phyloP scores from a whole-genome alignment of 163 green algal genomes.

The Chlamydomonas reinhardtii region DNA sequence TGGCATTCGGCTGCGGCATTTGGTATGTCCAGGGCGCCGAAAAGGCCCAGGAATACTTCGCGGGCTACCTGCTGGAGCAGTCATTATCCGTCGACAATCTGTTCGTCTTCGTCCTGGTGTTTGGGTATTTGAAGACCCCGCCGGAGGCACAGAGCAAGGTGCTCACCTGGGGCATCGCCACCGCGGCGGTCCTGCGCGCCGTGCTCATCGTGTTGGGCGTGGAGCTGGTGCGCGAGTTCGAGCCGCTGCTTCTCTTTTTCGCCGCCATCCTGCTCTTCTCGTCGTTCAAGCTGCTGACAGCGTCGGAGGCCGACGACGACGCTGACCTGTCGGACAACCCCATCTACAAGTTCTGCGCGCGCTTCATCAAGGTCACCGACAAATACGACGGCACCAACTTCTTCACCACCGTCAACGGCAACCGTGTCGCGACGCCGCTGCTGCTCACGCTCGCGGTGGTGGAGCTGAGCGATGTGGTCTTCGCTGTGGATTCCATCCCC shows the following conservation, averaged over 20 bases:
- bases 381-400: conserved; percentile 94
- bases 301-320: conserved; percentile 81
- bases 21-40: conserved; percentile 67
- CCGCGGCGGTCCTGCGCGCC: conserved; percentile 89
- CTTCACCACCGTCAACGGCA: conserved; percentile 79
- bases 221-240: conserved; percentile 86
- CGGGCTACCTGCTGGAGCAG: conserved; percentile 97
- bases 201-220: conserved; percentile 91
- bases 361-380: conserved; percentile 80
- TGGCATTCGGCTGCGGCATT: conserved; percentile 77
- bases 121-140: conserved; percentile 96
- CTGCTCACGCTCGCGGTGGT: conserved; percentile 93
- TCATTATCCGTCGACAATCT: conserved; percentile 97
- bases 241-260: conserved; percentile 94
- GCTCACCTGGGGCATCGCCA: conserved; percentile 89
- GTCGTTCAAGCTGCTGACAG: conserved; percentile 78
- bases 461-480: conserved; percentile 95
- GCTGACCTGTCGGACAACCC: conserved; percentile 89
- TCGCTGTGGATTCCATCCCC: conserved; percentile 82
- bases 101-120: conserved; percentile 99
- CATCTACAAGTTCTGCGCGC: conserved; percentile 86
- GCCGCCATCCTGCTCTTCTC: conserved; percentile 92
- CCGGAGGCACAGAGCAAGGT: conserved; percentile 82
- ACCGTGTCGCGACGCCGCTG: conserved; percentile 87
- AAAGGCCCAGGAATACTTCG: conserved; percentile 69